Conservation (phyloP, 2,329 filamentous ascomycete species). For the Zymoseptoria pseudotritici region DNA sequence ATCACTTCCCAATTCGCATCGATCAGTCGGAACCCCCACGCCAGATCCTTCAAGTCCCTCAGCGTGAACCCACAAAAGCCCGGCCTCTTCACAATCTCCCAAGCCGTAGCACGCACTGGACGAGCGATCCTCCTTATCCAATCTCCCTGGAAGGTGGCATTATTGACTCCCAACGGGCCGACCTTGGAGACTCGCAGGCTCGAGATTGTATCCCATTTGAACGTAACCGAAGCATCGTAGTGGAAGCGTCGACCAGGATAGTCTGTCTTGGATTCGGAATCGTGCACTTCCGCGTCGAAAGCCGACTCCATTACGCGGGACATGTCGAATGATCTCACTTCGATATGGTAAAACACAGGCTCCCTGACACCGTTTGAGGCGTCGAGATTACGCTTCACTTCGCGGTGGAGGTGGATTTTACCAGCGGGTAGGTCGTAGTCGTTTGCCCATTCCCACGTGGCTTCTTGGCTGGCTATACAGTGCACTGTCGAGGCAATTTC, state of each 20-base stretch:
- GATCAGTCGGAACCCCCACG: neutral
- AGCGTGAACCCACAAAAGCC: neutral
- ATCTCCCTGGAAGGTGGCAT: neutral
- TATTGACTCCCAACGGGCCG: neutral
- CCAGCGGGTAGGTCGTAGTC: neutral
- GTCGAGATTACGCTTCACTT: neutral
- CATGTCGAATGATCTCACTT: neutral
- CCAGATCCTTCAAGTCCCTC: neutral
- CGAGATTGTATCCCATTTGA: neutral
- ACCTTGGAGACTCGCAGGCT: neutral
- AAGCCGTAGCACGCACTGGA: neutral
- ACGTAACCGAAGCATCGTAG: neutral
- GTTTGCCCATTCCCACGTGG: neutral
- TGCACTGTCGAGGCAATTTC: neutral
- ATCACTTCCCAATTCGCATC: neutral
- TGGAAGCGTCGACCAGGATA: neutral
- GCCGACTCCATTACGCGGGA: too few species aligned
- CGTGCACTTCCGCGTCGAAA: neutral
- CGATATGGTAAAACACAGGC: neutral
- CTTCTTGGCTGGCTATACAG: neutral
- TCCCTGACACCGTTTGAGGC: neutral
- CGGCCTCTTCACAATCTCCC: neutral
- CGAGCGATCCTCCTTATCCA: neutral
- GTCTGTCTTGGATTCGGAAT: neutral
- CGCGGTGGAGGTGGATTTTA: neutral